These are phyloP conservation scores for Trichoderma asperellum DNA, from an alignment of 2,329 filamentous ascomycete species.

Conservation along the genomic window DNA sequence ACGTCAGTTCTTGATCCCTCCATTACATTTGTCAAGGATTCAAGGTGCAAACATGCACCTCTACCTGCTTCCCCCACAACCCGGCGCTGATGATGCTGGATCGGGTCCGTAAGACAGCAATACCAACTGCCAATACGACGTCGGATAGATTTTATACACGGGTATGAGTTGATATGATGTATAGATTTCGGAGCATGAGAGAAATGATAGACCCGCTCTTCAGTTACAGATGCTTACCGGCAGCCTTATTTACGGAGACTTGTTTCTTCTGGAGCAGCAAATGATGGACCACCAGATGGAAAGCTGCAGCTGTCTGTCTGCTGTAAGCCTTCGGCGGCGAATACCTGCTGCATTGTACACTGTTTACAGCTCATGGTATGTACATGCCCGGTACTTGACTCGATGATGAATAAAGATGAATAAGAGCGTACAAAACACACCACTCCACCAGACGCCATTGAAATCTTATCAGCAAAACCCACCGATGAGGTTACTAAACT, in stretches of 20 bases:
- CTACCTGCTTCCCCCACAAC: not conserved
- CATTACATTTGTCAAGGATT: not conserved
- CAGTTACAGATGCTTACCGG: not conserved
- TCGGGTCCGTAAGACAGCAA: not conserved
- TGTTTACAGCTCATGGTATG: not conserved
- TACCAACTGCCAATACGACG: not conserved
- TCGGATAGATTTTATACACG: not conserved
- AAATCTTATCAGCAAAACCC: not conserved
- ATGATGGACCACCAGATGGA: too few relatives aligned
- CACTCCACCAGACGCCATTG: not conserved
- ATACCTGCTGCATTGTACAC: too few relatives aligned
- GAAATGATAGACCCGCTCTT: not conserved
- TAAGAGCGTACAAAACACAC: not conserved
- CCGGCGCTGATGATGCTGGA: not conserved
- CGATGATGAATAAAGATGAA: not conserved
- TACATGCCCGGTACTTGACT: not conserved
- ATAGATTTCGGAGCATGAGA: not conserved
- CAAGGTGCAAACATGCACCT: not conserved
- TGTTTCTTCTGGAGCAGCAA: not conserved
- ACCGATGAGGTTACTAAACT: not conserved
- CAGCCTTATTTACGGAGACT: not conserved
- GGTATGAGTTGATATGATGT: not conserved
- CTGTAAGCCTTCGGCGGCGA: not conserved
- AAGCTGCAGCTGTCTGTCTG: not conserved
- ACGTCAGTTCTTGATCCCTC: not conserved